Evolutionary conservation across 768 basidiomycete species (phyloP).

Genomic region (Phlebiopsis flavidoalba): DNA sequence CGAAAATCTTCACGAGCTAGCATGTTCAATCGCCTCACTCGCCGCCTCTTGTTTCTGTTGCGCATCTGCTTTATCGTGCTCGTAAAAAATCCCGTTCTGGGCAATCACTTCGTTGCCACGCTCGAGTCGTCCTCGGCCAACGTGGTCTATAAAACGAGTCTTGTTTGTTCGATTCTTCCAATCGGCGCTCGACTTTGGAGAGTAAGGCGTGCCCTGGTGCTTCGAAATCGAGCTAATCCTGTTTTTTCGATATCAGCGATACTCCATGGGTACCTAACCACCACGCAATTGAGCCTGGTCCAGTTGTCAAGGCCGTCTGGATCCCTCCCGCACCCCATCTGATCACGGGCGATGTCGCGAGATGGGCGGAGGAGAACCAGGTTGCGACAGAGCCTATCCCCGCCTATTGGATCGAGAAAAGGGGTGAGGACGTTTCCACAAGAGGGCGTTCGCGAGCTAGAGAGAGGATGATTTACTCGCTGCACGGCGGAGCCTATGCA

Average conservation of each 20-base stretch:
- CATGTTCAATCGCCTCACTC: not conserved
- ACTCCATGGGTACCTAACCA: not conserved
- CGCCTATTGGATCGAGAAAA: constrained; percentile 32
- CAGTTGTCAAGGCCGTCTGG: constrained; percentile 25
- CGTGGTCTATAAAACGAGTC: not conserved
- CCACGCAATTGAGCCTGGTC: not conserved
- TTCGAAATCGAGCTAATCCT: too few species aligned
- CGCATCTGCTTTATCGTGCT: not conserved
- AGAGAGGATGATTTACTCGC: constrained; percentile 29
- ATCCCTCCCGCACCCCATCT: constrained; percentile 28
- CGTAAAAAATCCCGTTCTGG: not conserved
- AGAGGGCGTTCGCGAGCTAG: constrained; percentile 20
- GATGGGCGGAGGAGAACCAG: constrained; percentile 23
- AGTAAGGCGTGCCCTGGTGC: not conserved
- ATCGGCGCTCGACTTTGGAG: not conserved
- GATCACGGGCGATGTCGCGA: constrained; percentile 26
- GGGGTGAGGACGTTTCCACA: constrained; percentile 9
- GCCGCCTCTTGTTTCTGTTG: not conserved
- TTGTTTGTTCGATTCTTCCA: not conserved
- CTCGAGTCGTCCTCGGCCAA: not conserved
- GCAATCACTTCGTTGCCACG: not conserved
- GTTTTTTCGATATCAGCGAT: too few species aligned
- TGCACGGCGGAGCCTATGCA: constrained; percentile 29
- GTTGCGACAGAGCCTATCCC: constrained; percentile 26
- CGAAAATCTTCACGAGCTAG: not conserved